These are phyloP conservation scores for Apiotrichum sp. DNA, from an alignment of 1,284 basidiomycete genomes.

Conservation along the genomic window DNA sequence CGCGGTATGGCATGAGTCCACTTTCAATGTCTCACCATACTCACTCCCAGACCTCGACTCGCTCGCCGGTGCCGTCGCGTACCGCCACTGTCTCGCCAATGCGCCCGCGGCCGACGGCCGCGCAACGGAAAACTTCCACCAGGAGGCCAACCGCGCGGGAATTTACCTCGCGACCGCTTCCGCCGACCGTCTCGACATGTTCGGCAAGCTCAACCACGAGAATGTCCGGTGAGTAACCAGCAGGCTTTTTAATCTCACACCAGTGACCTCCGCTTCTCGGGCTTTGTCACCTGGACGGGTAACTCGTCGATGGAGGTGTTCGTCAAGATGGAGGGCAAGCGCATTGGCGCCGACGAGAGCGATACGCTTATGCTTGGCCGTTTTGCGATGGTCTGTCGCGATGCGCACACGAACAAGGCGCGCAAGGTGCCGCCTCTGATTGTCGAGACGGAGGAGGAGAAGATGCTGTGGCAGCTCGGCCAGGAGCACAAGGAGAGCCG, in stretches of 20 bases:
- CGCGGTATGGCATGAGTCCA: background rate
- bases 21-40: background rate
- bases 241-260: conserved; percentile 13
- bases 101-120: conserved; percentile 12
- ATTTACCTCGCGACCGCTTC: conserved; percentile 77
- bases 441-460: conserved; percentile 59
- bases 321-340: conserved; percentile 68
- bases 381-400: conserved; percentile 76
- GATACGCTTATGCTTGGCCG: conserved; percentile 54
- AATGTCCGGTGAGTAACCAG: conserved; percentile 38
- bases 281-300: conserved; percentile 73
- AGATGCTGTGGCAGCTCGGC: conserved; percentile 59
- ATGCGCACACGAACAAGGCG: conserved; percentile 61
- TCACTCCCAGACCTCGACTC: conserved; percentile 59
- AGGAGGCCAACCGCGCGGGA: conserved; percentile 55
- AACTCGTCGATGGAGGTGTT: conserved; percentile 72
- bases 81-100: conserved; percentile 63
- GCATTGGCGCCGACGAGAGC: conserved; percentile 51
- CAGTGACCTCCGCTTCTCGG: conserved; percentile 65
- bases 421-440: conserved; percentile 61
- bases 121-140: conserved; percentile 49
- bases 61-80: conserved; percentile 71
- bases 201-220: conserved; percentile 44
- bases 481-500: conserved; percentile 59
- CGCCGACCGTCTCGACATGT: conserved; percentile 58